These are phyloP conservation scores for Termitomyces sp. DNA, from an alignment of 768 basidiomycete genomes.

Conservation along the genomic window DNA sequence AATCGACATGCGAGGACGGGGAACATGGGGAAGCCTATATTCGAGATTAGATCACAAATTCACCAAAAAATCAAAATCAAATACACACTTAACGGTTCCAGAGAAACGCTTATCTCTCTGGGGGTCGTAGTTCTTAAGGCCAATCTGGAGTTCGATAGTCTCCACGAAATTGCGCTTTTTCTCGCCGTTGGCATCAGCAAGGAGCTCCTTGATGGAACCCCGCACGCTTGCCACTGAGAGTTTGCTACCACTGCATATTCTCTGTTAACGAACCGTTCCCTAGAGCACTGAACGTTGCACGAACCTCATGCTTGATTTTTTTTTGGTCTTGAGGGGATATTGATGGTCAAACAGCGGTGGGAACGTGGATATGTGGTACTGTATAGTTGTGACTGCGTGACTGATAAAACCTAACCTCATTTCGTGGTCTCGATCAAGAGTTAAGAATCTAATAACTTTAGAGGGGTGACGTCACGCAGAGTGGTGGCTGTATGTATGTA, in stretches of 20 bases:
- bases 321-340: constrained; percentile 25
- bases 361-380: constrained; percentile 23
- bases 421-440: constrained; percentile 13
- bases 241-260: constrained; percentile 48
- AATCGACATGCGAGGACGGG: constrained; percentile 98
- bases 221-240: constrained; percentile 99
- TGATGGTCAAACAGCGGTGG: constrained; percentile 4
- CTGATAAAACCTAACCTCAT: constrained; percentile 22
- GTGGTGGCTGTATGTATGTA: no score
- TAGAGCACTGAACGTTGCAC: constrained; percentile 3
- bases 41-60: constrained; percentile 6
- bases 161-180: constrained; percentile 93
- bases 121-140: constrained; percentile 98
- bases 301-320: constrained; percentile 24
- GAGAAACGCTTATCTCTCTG: constrained; percentile 99
- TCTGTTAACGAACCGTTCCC: neutral
- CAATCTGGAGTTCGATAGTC: constrained; percentile 95
- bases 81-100: constrained; percentile 87
- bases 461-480: no score
- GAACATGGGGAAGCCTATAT: constrained; percentile 87
- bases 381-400: constrained; percentile 28
- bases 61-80: neutral
- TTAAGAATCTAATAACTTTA: no score
- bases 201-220: constrained; percentile 90
- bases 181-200: constrained; percentile 81